phyloP scores from a whole-genome alignment of 345 rosid species.

The Barbarea vulgaris region DNA sequence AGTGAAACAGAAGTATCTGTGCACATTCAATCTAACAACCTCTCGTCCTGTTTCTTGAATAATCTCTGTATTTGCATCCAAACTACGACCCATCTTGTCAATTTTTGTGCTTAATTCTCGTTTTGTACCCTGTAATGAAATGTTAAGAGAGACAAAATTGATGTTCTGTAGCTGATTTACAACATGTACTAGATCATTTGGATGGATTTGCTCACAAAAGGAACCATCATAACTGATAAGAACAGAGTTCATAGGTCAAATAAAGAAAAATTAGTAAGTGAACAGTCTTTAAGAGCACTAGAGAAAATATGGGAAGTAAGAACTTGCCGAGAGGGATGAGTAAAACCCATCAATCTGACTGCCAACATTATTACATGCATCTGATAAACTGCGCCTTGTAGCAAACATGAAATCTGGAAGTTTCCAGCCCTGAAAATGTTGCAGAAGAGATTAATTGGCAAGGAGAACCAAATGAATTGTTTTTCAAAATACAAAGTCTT shows the following conservation, averaged over 20 bases:
- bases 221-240: slow-evolving; percentile 8
- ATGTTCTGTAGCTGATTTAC: background rate
- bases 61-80: slow-evolving; percentile 57
- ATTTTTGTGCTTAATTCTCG: slow-evolving; percentile 63
- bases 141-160: background rate
- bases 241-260: background rate
- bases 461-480: background rate
- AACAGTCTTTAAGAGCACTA: background rate
- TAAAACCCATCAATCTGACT: slow-evolving; percentile 79
- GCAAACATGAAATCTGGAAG: slow-evolving; percentile 98
- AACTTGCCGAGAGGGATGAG: slow-evolving; percentile 67
- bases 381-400: slow-evolving; percentile 84
- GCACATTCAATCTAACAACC: slow-evolving; percentile 47
- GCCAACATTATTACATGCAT: slow-evolving; percentile 75
- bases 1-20: background rate
- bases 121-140: slow-evolving; percentile 58
- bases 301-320: slow-evolving; percentile 2
- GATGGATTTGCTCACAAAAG: background rate
- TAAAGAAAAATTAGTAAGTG: background rate
- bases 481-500: background rate
- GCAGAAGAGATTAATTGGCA: slow-evolving; percentile 7
- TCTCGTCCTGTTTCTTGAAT: slow-evolving; percentile 62
- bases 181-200: background rate
- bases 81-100: slow-evolving; percentile 51
- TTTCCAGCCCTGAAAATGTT: slow-evolving; percentile 77